Base-by-base conservation (phyloP, 805 yeast genomes). In the Nakazawaea ishiwadae region DNA sequence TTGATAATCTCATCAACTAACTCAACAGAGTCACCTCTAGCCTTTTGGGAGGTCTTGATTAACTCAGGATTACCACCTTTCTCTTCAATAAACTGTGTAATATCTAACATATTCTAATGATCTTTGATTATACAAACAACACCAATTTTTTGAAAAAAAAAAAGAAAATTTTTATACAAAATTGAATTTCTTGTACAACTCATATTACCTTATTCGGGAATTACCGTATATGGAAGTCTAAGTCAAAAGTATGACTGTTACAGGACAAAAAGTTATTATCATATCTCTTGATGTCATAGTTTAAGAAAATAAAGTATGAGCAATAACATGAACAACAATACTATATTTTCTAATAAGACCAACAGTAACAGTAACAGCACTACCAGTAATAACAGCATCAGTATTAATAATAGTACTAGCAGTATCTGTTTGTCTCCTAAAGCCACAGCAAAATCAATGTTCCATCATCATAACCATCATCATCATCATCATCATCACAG, bases 11-110 rank as follows among this genome's bases (percentile, higher is more conserved):
- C 96, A 62, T 93, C 99, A 39, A 93, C 98, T 40, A 93, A 58
- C 66, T 93, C 99, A 40, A 90, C 98, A 27, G 93, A 70, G 53
- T 78, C 98, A 48, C 95, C 96, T 73, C 99, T 88, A 48, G 95
- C 96, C 63, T 70, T 79, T 66, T 93, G 99, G 29, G 97, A 90
- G 57, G 70, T 77, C 62, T 84, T 84, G 60, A 93, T 88, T 41
- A 71, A 71, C 52, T 90, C 91, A 32, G 99, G 96, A 63, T 90
- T 79, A 48, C 99, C 99, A 45, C 99, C 99, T 68, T 89, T 91
- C 60, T 93, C 99, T 53, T 81, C 96, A 53, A 93, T 82, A 62
- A 93, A 93, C 60, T 85, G 84, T 51, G 83, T 72, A 51, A 93
- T 87, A 65, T 93, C 99, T 67, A 93, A 80, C 99, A 93, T 91